A percentile compares a stretch with the other conserved stretches of the same genome.
Evolutionary conservation across 441 rosid genomes (phyloP).

Genomic region (Erysimum cheiri): DNA sequence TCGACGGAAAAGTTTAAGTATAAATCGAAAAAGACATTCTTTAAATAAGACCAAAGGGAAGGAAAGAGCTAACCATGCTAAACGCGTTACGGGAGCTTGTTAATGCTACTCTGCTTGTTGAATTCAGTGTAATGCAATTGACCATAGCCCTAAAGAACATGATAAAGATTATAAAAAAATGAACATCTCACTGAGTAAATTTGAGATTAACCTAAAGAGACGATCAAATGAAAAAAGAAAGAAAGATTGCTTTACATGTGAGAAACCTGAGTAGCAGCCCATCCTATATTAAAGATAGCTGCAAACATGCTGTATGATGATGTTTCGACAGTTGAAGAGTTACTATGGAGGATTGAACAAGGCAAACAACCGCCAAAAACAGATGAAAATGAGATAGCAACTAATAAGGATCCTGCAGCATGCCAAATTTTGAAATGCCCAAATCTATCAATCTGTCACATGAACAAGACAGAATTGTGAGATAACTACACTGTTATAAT

Average conservation of each 20-base stretch:
- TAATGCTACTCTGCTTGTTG: constrained; percentile 86
- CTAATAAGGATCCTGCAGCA: constrained; percentile 88
- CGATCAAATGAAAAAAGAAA: background rate
- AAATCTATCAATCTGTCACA: constrained; percentile 91
- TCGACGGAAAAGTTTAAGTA: constrained; percentile 3
- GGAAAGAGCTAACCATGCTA: constrained; percentile 71
- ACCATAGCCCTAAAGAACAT: constrained; percentile 81
- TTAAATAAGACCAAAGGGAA: constrained; percentile 22
- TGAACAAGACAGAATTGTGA: constrained; percentile 30
- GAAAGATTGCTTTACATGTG: constrained; percentile 72
- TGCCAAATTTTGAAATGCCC: constrained; percentile 98
- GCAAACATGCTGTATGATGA: constrained; percentile 86
- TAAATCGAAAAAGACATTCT: background rate
- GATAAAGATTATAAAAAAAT: background rate
- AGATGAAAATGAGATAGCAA: constrained; percentile 93
- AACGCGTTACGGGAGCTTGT: constrained; percentile 96
- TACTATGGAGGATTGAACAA: constrained; percentile 63
- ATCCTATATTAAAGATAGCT: constrained; percentile 93
- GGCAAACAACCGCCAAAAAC: constrained; percentile 95
- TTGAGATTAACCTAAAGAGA: constrained; percentile 50
- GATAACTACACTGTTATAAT: background rate
- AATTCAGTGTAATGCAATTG: constrained; percentile 86
- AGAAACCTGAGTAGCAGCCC: constrained; percentile 99
- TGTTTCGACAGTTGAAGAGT: constrained; percentile 61
- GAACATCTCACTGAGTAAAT: constrained; percentile 21